A percentile compares a stretch with the other conserved stretches of the same genome.
Conservation (phyloP, 495 filamentous ascomycete species). For the Viridothelium virens region DNA sequence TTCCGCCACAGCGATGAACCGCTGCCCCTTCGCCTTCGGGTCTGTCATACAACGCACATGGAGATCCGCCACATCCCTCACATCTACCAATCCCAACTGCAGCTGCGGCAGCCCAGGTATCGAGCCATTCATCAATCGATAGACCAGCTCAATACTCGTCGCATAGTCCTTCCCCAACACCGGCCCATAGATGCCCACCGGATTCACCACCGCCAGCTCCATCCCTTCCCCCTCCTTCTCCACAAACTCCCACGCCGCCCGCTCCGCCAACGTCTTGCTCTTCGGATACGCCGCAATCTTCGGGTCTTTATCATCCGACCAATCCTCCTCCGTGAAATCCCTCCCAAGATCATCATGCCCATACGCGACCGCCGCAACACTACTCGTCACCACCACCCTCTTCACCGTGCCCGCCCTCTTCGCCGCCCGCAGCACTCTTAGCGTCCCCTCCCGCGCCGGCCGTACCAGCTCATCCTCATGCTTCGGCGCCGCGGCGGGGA, state of each 20-base stretch:
- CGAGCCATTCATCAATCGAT: slow-evolving; percentile 17
- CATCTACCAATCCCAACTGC: slow-evolving; percentile 19
- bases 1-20: slow-evolving; percentile 16
- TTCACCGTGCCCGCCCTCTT: slow-evolving; percentile 23
- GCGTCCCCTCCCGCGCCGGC: slow-evolving; percentile 21
- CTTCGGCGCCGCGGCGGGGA: slow-evolving; percentile 21
- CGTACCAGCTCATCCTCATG: slow-evolving; percentile 22
- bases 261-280: slow-evolving; percentile 24
- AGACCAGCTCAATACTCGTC: slow-evolving; percentile 16
- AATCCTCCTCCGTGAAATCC: slow-evolving; percentile 23
- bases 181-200: slow-evolving; percentile 20
- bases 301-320: slow-evolving; percentile 14
- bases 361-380: slow-evolving; percentile 18
- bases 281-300: slow-evolving; percentile 16
- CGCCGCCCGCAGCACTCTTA: slow-evolving; percentile 20
- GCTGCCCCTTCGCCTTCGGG: slow-evolving; percentile 22
- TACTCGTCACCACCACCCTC: slow-evolving; percentile 20
- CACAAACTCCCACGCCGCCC: slow-evolving; percentile 23
- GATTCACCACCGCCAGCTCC: slow-evolving; percentile 23
- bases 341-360: slow-evolving; percentile 8
- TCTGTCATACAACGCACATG: slow-evolving; percentile 21
- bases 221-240: slow-evolving; percentile 16
- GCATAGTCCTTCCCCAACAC: slow-evolving; percentile 17
- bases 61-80: slow-evolving; percentile 24
- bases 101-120: slow-evolving; percentile 19